Evolutionary conservation across 169 alveolate genomes (phyloP).

Genomic region (Plasmodium coatneyi): DNA sequence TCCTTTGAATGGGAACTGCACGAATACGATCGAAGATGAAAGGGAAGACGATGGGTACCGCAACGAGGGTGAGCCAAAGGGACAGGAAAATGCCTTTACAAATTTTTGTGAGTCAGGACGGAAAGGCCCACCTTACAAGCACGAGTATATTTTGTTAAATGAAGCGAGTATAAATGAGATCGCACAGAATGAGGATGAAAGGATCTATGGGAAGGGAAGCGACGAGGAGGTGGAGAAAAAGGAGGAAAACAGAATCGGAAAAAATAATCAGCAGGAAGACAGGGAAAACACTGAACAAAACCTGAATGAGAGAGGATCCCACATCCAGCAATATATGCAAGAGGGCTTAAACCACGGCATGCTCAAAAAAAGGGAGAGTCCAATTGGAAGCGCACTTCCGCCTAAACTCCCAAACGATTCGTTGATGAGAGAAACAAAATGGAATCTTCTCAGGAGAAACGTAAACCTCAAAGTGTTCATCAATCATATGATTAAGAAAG

Average conservation of each 20-base stretch:
- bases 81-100: neutral
- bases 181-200: neutral
- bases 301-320: neutral
- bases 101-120: neutral
- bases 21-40: neutral
- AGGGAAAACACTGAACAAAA: neutral
- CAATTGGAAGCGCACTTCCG: neutral
- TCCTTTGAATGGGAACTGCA: neutral
- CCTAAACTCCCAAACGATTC: neutral
- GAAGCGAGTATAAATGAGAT: neutral
- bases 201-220: neutral
- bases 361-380: neutral
- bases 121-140: neutral
- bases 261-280: neutral
- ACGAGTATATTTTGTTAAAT: neutral
- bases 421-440: neutral
- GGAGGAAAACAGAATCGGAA: neutral
- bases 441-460: conserved; percentile 6
- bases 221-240: neutral
- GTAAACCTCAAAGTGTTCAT: conserved; percentile 29
- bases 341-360: neutral
- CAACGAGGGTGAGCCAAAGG: neutral
- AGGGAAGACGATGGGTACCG: neutral
- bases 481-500: conserved; percentile 25
- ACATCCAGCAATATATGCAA: neutral